Evolutionary conservation across 768 basidiomycete genomes (phyloP).

Genomic region (Saitozyma podzolica): DNA sequence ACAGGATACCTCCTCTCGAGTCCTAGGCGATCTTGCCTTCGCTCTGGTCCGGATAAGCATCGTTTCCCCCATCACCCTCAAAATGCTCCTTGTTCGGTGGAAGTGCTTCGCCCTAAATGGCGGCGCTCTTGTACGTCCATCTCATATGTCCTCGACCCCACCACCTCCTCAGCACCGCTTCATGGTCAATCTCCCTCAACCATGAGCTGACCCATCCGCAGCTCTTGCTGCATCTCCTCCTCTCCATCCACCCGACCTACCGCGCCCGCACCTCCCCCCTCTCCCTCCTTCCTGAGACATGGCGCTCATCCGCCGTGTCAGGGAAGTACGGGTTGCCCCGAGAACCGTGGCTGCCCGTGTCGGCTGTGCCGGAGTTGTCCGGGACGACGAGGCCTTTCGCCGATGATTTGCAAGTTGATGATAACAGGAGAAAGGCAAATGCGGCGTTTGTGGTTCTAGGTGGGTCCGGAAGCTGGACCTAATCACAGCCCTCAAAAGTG

Average conservation of each 20-base stretch:
- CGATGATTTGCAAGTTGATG: constrained; percentile 29
- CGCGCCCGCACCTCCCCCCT: constrained; percentile 41
- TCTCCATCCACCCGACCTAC: constrained; percentile 50
- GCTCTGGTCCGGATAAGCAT: too few relatives aligned
- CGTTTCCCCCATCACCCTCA: too few relatives aligned
- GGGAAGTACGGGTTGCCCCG: constrained; percentile 5
- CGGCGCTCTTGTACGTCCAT: constrained; percentile 41
- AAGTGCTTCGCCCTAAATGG: constrained; percentile 41
- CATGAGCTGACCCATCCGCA: neutral
- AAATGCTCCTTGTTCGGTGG: constrained; percentile 48
- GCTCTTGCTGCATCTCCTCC: constrained; percentile 40
- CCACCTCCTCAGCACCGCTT: too few relatives aligned
- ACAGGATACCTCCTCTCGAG: too few relatives aligned
- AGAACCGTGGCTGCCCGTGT: constrained; percentile 27
- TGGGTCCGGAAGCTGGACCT: too few relatives aligned
- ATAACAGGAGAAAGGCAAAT: constrained; percentile 62
- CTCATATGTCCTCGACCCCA: neutral
- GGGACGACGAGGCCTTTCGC: constrained; percentile 16
- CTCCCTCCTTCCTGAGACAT: constrained; percentile 22
- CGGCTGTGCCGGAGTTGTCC: constrained; percentile 20
- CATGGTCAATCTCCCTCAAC: too few relatives aligned
- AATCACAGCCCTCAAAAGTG: too few relatives aligned
- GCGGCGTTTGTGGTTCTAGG: constrained; percentile 79
- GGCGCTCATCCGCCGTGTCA: constrained; percentile 16
- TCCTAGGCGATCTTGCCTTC: too few relatives aligned